Percentiles rank a stretch among this genome's conserved stretches.
Conservation (phyloP, 371 early-diverging fungal genomes). For the Mortierella polycephala region DNA sequence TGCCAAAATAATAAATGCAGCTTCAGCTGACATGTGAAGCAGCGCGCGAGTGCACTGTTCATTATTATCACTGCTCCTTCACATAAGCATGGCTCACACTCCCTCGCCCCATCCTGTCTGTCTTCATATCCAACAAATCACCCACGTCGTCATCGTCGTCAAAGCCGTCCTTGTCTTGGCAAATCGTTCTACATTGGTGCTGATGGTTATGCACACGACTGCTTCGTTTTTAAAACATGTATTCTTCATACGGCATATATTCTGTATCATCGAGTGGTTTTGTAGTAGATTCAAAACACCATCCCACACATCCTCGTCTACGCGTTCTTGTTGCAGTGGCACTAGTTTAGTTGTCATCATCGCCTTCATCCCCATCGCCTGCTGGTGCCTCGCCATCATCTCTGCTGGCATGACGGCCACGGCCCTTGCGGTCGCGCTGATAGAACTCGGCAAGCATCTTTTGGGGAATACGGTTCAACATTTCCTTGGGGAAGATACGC, state of each 20-base stretch:
- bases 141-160: too few relatives aligned
- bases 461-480: conserved; percentile 99
- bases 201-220: too few relatives aligned
- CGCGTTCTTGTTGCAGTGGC: not conserved
- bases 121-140: too few relatives aligned
- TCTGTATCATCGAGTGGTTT: not conserved
- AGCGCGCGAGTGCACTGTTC: not conserved
- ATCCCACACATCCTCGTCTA: not conserved
- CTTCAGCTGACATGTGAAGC: conserved; percentile 26
- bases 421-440: conserved; percentile 79
- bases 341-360: conserved; percentile 49
- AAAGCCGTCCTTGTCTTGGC: too few relatives aligned
- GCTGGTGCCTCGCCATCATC: conserved; percentile 48
- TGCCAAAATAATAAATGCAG: not conserved
- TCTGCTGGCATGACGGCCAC: conserved; percentile 45
- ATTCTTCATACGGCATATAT: too few relatives aligned
- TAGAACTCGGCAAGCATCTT: conserved; percentile 97
- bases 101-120: too few relatives aligned
- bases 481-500: conserved; percentile 99
- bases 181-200: too few relatives aligned
- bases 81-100: not conserved
- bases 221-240: too few relatives aligned
- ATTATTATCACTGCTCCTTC: not conserved
- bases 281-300: not conserved
- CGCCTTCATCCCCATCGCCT: conserved; percentile 43